Conservation (phyloP, 208 protist species). For the Crithidia acanthocephali region DNA sequence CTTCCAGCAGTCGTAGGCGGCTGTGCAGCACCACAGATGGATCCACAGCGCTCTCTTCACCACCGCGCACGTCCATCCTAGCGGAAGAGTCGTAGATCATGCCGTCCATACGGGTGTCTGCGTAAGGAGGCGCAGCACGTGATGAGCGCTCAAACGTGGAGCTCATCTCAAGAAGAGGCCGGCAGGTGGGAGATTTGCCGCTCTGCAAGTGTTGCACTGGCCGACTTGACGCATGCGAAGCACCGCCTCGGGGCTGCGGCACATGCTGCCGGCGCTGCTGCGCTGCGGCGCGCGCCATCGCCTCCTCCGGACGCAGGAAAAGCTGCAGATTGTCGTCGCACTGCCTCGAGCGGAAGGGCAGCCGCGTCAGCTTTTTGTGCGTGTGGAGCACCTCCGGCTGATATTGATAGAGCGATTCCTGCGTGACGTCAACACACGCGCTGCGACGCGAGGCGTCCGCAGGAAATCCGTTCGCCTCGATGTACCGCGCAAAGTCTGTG, state of each 20-base stretch:
- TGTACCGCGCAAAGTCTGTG: constrained; percentile 35
- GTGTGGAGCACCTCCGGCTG: constrained; percentile 17
- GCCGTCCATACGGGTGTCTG: too few species aligned
- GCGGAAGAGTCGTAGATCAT: too few species aligned
- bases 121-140: too few species aligned
- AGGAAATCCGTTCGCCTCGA: constrained; percentile 55
- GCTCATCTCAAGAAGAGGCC: background rate
- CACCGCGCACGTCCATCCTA: background rate
- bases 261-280: background rate
- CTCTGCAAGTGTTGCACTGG: background rate
- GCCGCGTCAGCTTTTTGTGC: constrained; percentile 20
- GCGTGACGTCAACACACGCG: constrained; percentile 11
- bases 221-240: background rate
- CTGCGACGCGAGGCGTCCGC: constrained; percentile 19
- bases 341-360: constrained; percentile 21
- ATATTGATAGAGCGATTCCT: constrained; percentile 26
- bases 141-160: background rate
- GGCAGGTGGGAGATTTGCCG: background rate
- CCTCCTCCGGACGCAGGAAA: constrained; percentile 27
- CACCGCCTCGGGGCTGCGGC: background rate
- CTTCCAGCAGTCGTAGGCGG: constrained; percentile 4
- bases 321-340: constrained; percentile 26
- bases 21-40: background rate
- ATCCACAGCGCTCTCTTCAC: background rate
- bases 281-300: constrained; percentile 1